Evolutionary conservation across 768 basidiomycete genomes (phyloP), one percentile per base, ranked within the genome.

Genomic region (Amylocystis lapponica): DNA sequence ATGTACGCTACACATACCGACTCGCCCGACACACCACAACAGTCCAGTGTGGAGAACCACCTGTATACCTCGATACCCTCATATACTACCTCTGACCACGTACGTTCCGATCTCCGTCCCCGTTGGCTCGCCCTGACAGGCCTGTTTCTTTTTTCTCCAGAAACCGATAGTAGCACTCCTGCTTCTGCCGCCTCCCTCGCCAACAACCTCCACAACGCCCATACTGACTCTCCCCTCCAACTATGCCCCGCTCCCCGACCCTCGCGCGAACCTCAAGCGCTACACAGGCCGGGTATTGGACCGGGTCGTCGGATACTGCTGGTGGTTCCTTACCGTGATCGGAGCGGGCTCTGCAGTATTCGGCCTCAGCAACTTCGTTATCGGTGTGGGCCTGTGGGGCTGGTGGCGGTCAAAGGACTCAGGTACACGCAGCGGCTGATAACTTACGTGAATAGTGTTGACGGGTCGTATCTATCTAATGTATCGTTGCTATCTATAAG

Each of bases 11-110:
- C 87, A 5, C 69, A 81, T 57, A 74, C 73, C 17, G 87, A 89
- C 59, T 74, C 74, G 2, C 76, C 77, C 2, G 68, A 74, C 44
- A 61, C 61, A 6, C 69, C 70, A 7, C 67, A 75, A 9, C 55
- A 66, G 27, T 79, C 83, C 2, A 56, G 71, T 45, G 78, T 86
- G 48, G 71, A 60, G 3, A 86, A 83, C 48, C 45, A 87, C 16
- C 58, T 89, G 37, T 94, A 94, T 59, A 86, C 86, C 2, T 79
- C 81, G 27, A 74, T 92, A 49, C 86, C 85, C 12, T 81, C 84
- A 0, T 89, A 93, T 62, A 86, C 84, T 12, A 79, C 85, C 3
- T 94, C 91, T 10, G 95, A 98, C 63, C 95, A 98, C 65, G 86
- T 86, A 64, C 31, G 82, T 65, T 47, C 19, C 19, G 25, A 43